Conservation (phyloP, 495 filamentous ascomycete species). For the Articulospora tetracladia region DNA sequence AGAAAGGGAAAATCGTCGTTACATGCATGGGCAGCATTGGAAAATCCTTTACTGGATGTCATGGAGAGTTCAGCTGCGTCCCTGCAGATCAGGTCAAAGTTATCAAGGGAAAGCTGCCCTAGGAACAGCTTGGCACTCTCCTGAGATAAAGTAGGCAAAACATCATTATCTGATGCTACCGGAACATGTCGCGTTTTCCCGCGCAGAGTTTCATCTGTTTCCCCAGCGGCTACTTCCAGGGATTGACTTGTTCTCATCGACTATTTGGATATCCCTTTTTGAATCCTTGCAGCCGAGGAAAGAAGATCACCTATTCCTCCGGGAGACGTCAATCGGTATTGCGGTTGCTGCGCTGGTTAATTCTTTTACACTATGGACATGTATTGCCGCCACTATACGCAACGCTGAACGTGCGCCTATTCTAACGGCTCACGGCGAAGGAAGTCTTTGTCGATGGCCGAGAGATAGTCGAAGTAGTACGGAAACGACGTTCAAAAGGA, state of each 20-base stretch:
- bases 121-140: constrained; percentile 44
- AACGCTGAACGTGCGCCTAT: constrained; percentile 30
- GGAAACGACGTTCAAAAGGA: constrained; percentile 19
- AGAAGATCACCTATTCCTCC: constrained; percentile 42
- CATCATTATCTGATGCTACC: neutral
- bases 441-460: constrained; percentile 27
- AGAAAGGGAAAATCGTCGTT: constrained; percentile 37
- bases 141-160: constrained; percentile 45
- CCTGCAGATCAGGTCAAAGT: constrained; percentile 40
- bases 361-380: constrained; percentile 26
- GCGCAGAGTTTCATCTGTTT: neutral
- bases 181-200: neutral
- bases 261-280: constrained; percentile 44
- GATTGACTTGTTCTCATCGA: constrained; percentile 12
- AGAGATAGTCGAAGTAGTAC: constrained; percentile 22
- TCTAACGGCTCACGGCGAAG: constrained; percentile 35
- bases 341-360: constrained; percentile 45
- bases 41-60: constrained; percentile 44
- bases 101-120: constrained; percentile 34
- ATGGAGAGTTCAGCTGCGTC: constrained; percentile 49
- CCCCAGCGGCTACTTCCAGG: no score
- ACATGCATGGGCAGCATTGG: constrained; percentile 54
- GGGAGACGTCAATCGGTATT: constrained; percentile 40
- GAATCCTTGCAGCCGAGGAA: constrained; percentile 32
- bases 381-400: constrained; percentile 38